Evolutionary conservation across 2,329 filamentous ascomycete species (phyloP).

Genomic region (Penicillium sp.): DNA sequence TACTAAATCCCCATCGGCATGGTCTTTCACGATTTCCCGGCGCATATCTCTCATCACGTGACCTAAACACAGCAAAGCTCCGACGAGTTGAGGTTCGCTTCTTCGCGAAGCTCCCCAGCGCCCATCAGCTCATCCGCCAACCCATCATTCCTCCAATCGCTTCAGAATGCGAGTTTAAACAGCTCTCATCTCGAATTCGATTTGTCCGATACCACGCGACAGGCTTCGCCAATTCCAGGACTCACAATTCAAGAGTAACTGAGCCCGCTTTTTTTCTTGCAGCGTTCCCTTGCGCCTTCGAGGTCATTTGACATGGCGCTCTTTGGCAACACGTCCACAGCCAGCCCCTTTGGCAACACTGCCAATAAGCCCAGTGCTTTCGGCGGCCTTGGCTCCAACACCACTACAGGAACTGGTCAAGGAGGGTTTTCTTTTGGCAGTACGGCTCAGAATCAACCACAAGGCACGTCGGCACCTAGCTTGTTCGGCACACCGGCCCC

Average conservation of each 20-base stretch:
- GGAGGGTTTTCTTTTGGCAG: constrained; percentile 33
- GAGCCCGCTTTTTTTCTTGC: constrained; percentile 21
- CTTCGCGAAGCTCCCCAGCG: constrained; percentile 22
- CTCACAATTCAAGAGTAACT: not conserved
- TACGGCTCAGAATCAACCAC: constrained; percentile 25
- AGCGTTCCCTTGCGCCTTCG: constrained; percentile 14
- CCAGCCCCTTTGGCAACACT: constrained; percentile 34
- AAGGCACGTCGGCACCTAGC: constrained; percentile 24
- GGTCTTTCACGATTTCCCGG: not conserved
- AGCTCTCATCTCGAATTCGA: not conserved
- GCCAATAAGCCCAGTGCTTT: constrained; percentile 43
- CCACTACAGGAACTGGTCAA: constrained; percentile 24
- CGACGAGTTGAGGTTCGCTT: constrained; percentile 16
- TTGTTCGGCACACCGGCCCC: constrained; percentile 29
- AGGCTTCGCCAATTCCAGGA: not conserved
- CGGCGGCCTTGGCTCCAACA: constrained; percentile 33
- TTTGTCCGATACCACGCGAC: not conserved
- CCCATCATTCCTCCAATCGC: constrained; percentile 7
- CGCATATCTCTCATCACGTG: constrained; percentile 17
- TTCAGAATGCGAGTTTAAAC: constrained; percentile 13
- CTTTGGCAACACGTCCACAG: constrained; percentile 34
- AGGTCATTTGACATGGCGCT: constrained; percentile 39
- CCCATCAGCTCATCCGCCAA: constrained; percentile 18
- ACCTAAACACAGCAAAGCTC: constrained; percentile 28
- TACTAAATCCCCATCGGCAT: not conserved